These are phyloP conservation scores for Hypoxylon fuscum DNA, from an alignment of 495 filamentous ascomycete genomes.

Conservation along the genomic window DNA sequence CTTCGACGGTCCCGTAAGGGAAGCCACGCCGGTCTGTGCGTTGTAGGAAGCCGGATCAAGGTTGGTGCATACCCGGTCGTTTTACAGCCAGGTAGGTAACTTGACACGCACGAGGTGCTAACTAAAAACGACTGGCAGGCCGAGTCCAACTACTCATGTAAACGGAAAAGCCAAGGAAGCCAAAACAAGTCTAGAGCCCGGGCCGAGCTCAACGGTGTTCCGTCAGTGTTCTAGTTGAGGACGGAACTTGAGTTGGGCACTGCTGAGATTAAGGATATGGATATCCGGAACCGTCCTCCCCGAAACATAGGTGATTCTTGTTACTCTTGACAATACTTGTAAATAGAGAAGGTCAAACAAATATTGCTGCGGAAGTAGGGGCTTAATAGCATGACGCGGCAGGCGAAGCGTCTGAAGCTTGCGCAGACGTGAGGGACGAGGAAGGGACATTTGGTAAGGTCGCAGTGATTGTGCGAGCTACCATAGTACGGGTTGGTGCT, in stretches of 20 bases:
- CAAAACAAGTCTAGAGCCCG: slow-evolving; percentile 77
- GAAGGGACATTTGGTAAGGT: slow-evolving; percentile 34
- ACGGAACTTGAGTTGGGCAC: neutral
- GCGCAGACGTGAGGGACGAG: slow-evolving; percentile 48
- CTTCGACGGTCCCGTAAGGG: slow-evolving; percentile 79
- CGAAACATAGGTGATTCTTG: slow-evolving; percentile 84
- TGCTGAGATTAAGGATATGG: slow-evolving; percentile 14
- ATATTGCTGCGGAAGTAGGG: slow-evolving; percentile 50
- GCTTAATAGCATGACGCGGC: slow-evolving; percentile 47
- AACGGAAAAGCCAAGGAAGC: slow-evolving; percentile 82
- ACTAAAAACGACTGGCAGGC: slow-evolving; percentile 53
- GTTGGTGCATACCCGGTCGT: slow-evolving; percentile 46
- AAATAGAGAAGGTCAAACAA: slow-evolving; percentile 67
- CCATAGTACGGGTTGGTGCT: too few species aligned
- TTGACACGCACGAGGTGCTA: slow-evolving; percentile 16
- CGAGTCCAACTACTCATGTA: slow-evolving; percentile 68
- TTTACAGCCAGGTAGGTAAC: neutral
- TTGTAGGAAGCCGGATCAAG: slow-evolving; percentile 87
- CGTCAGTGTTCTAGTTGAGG: slow-evolving; percentile 41
- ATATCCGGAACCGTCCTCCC: slow-evolving; percentile 80
- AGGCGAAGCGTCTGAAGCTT: slow-evolving; percentile 51
- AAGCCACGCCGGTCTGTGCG: slow-evolving; percentile 80
- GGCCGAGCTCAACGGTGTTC: slow-evolving; percentile 75
- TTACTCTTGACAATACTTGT: slow-evolving; percentile 67
- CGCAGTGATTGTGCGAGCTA: slow-evolving; percentile 18